Conservation (phyloP, 1,284 basidiomycete genomes). For the Ceratobasidium sp. region DNA sequence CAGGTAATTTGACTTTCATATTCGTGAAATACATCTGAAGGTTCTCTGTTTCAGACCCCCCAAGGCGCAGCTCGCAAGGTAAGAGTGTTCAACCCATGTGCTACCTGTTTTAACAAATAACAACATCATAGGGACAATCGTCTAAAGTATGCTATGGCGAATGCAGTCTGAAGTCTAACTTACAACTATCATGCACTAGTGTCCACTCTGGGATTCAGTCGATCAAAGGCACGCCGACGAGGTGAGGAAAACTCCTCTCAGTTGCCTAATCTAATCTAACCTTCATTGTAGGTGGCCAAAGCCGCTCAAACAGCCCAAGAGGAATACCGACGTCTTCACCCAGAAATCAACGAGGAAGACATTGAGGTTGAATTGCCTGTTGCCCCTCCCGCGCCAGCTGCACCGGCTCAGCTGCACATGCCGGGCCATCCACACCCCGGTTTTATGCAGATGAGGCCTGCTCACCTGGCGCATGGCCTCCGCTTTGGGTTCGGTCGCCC, state of each 20-base stretch:
- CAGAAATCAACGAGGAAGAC: slow-evolving; percentile 65
- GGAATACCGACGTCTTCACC: slow-evolving; percentile 66
- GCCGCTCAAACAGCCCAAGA: slow-evolving; percentile 73
- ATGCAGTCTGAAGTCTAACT: neutral
- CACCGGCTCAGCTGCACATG: neutral
- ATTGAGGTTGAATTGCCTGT: slow-evolving; percentile 67
- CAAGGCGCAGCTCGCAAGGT: slow-evolving; percentile 50
- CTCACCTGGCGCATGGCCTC: no score
- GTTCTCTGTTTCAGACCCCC: neutral
- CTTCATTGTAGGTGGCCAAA: slow-evolving; percentile 65
- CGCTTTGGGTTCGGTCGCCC: no score
- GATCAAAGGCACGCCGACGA: slow-evolving; percentile 73
- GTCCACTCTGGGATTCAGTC: slow-evolving; percentile 74
- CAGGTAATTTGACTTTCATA: slow-evolving; percentile 52
- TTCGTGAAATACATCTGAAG: neutral
- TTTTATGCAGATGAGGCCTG: no score
- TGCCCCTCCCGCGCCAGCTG: slow-evolving; percentile 46
- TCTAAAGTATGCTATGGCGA: slow-evolving; percentile 50
- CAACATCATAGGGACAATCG: slow-evolving; percentile 38
- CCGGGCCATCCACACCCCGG: no score
- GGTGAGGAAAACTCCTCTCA: slow-evolving; percentile 56
- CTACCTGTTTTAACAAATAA: no score
- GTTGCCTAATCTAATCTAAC: neutral
- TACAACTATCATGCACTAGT: slow-evolving; percentile 55
- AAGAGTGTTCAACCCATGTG: no score